Evolutionary conservation across 306 rosid genomes (phyloP), one percentile per base, ranked within the genome.

Genomic region (Ochetophila trinervis): DNA sequence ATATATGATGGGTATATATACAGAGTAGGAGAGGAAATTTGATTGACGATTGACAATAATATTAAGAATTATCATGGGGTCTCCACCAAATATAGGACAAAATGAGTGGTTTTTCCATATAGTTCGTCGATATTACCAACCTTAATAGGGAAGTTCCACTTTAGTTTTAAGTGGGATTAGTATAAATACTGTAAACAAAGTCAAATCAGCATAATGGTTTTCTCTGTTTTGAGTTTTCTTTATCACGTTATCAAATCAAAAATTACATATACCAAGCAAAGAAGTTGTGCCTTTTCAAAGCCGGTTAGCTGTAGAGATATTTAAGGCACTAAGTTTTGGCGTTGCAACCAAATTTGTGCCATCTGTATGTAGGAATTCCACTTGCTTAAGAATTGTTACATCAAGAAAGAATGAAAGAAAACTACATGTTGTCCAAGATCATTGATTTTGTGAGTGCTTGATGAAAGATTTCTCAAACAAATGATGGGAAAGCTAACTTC

Each of bases 71-170:
- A 23, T 11, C 24, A 62, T 62, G 61, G 60, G 44, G 37, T 68
- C 61, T 56, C 74, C 70, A 62, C 66, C 57, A 67, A 21, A 44
- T 22, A 35, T 20, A 3, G 34, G 63, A 60, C 53, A 67, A 67
- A 60, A 30, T 48, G 53, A 62, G 74, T 75, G 76, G 76, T 61
- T 27, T 70, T 68, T 8, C 66, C 63, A 64, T 71, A 70, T 48
- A 13, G 64, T 73, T 83, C n/a, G 72, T 44, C 57, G 52, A 19
- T 35, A 65, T 21, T 69, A 68, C 79, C 79, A 70, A 72, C 74
- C 74, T 55, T 52, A 62, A 65, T 56, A 69, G 79, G 60, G 66
- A 63, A 75, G 70, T 62, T 69, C 71, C 80, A 74, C 84, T 62
- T 79, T 53, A 12, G 32, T 65, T 79, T 77, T 30, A 54, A 75